A percentile compares a stretch with the other conserved stretches of the same genome.
Conservation (phyloP, 345 rosid genomes). For the Lumnitzera racemosa region DNA sequence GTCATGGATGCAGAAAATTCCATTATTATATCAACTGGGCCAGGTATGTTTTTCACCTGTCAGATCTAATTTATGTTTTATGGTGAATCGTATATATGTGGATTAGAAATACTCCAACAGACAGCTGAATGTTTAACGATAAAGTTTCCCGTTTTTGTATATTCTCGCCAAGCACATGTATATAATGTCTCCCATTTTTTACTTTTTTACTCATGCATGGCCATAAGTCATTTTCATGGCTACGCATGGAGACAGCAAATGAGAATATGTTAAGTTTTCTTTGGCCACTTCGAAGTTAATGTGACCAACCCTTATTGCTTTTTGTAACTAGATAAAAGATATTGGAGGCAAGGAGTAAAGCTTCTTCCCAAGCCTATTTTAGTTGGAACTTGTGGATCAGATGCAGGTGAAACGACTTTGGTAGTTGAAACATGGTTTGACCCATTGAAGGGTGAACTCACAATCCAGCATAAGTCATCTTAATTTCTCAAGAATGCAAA, state of each 20-base stretch:
- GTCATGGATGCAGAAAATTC: constrained; percentile 60
- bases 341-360: constrained; percentile 92
- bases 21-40: constrained; percentile 55
- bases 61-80: neutral
- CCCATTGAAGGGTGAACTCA: constrained; percentile 52
- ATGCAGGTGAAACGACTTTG: constrained; percentile 16
- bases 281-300: neutral
- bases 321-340: constrained; percentile 43
- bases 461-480: constrained; percentile 30
- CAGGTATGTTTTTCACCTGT: constrained; percentile 35
- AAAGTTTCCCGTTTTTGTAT: no score
- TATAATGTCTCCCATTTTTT: no score
- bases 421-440: constrained; percentile 56
- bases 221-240: no score
- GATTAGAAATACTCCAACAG: no score
- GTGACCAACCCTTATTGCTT: neutral
- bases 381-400: constrained; percentile 22
- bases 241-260: neutral
- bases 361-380: constrained; percentile 54
- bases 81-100: neutral
- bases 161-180: no score
- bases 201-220: no score
- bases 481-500: constrained; percentile 11
- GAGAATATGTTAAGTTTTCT: neutral
- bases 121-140: no score